These are phyloP conservation scores for Cairneyella variabilis DNA, from an alignment of 495 filamentous ascomycete genomes.

Conservation along the genomic window DNA sequence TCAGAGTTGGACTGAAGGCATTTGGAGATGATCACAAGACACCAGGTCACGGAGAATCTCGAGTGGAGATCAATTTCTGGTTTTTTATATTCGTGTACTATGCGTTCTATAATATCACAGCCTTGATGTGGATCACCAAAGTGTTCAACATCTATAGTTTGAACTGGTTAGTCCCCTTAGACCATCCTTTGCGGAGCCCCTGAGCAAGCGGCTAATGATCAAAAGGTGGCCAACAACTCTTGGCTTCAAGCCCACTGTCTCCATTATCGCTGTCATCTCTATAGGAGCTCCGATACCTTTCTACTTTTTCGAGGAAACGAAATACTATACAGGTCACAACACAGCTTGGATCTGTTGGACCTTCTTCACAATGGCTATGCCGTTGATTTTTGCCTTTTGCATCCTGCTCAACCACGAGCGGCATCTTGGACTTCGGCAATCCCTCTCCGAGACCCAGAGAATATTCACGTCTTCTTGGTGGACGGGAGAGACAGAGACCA, in stretches of 20 bases:
- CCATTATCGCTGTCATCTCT: slow-evolving; percentile 50
- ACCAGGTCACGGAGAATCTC: slow-evolving; percentile 56
- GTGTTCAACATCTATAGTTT: slow-evolving; percentile 64
- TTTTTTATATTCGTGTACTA: slow-evolving; percentile 65
- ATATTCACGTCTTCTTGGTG: slow-evolving; percentile 60
- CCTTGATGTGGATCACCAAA: slow-evolving; percentile 64
- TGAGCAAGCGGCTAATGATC: slow-evolving; percentile 9
- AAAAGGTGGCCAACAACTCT: slow-evolving; percentile 53
- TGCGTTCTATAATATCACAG: slow-evolving; percentile 59
- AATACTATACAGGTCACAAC: slow-evolving; percentile 50
- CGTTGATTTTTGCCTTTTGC: slow-evolving; percentile 54
- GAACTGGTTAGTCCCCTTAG: slow-evolving; percentile 41
- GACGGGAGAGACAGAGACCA: slow-evolving; percentile 36
- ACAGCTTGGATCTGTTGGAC: slow-evolving; percentile 62
- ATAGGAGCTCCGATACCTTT: slow-evolving; percentile 52
- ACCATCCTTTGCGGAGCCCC: background rate
- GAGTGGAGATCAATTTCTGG: slow-evolving; percentile 62
- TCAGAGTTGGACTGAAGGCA: background rate
- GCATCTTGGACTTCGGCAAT: slow-evolving; percentile 49
- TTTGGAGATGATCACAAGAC: slow-evolving; percentile 27
- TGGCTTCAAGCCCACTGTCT: slow-evolving; percentile 54
- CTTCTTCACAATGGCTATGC: slow-evolving; percentile 61
- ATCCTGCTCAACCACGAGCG: slow-evolving; percentile 57
- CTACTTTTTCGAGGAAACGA: slow-evolving; percentile 45
- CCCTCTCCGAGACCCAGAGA: slow-evolving; percentile 57